These are phyloP conservation scores for Moelleriella libera DNA, from an alignment of 2,329 filamentous ascomycete species.

Conservation along the genomic window DNA sequence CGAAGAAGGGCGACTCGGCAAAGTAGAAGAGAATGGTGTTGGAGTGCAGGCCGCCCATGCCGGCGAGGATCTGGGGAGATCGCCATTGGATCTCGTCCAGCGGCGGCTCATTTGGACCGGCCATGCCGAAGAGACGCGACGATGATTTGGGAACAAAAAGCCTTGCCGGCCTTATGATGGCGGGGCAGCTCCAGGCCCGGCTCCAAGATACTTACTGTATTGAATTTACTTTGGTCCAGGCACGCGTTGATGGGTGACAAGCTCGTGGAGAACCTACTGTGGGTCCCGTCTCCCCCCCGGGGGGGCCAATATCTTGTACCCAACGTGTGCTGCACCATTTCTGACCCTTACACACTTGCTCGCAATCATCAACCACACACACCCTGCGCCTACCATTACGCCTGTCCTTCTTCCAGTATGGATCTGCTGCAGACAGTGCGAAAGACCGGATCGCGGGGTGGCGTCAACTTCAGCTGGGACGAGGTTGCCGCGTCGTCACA, in stretches of 20 bases:
- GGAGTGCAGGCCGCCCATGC: constrained; percentile 45
- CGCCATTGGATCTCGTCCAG: constrained; percentile 58
- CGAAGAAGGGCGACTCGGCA: constrained; percentile 52
- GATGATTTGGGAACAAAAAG: no score
- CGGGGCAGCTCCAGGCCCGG: no score
- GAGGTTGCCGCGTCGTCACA: constrained; percentile 78
- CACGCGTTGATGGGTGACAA: no score
- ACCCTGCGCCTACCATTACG: no score
- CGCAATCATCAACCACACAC: no score
- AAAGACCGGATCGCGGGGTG: constrained; percentile 81
- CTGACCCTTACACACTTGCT: no score
- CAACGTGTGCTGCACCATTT: no score
- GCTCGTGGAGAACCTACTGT: no score
- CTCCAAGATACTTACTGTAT: no score
- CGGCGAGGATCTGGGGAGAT: constrained; percentile 31
- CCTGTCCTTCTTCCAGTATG: constrained; percentile 35
- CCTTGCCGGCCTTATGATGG: neutral
- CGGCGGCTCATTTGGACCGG: constrained; percentile 32
- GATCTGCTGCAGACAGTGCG: constrained; percentile 87
- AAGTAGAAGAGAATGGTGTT: constrained; percentile 57
- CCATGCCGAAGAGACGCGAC: constrained; percentile 17
- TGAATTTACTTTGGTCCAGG: no score
- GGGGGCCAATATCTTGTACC: no score
- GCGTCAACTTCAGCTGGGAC: constrained; percentile 93
- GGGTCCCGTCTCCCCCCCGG: no score